Evolutionary conservation across 805 yeast genomes (phyloP), one percentile per base, ranked within the genome.

Genomic region (Starmerella stigmatis): DNA sequence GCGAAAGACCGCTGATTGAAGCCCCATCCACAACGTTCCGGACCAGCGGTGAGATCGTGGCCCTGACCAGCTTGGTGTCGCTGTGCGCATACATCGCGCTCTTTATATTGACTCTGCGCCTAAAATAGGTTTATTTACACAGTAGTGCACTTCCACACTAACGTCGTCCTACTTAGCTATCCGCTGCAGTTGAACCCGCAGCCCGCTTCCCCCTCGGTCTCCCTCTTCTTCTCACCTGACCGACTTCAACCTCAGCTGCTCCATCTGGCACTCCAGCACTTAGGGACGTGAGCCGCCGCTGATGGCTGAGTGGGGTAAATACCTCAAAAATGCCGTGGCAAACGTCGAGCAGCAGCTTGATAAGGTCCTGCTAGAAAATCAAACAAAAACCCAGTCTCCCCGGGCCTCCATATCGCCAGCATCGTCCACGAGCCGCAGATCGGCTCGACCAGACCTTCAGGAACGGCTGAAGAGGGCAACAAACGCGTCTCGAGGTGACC

Each of bases 391-490:
- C 7, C 36, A 30, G 26, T 20, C 30, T 10, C 25, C 37, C 4
- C 44, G 20, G 7, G 19, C 35, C 10, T 26, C 27, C 8, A 7
- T 15, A 12, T 27, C 27, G 27, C 35, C 41, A 5, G 8, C 29
- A 7, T 16, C 32, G n/a, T n/a, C 17, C 2, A 21, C 13, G 19
- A 13, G 5, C 9, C 23, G 21, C 15, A 30, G 22, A 10, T 15
- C 37, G 23, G 28, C 49, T 30, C 69, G 88, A 50, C 64, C 84
- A 16, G 78, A 94, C 0, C 68, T 89, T 53, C 94, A 85, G 57
- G 95, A 88, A 57, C 70, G 96, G 49, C 68, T 88, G 43, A 94
- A 92, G 1, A 63, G 78, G 50, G 96, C 96, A 1, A 86, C 94
- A 11, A 51, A 6, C 70, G 74, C 33, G 5, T 25, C 29, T 5